Evolutionary conservation across 345 rosid species (phyloP).

Genomic region (Rubroshorea leprosula): DNA sequence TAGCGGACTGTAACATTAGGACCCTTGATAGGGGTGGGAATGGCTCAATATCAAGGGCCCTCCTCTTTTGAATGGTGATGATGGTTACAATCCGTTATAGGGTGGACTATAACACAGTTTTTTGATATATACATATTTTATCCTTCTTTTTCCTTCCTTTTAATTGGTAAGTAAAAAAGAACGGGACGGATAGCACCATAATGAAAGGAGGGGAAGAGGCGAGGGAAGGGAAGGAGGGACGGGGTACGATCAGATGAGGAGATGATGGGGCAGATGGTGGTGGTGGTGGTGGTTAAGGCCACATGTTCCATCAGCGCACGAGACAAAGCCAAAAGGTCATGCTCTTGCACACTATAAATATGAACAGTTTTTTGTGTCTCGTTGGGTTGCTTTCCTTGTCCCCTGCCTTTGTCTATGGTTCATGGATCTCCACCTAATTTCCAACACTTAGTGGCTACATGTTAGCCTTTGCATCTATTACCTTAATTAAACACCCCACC

Average conservation of each 20-base stretch:
- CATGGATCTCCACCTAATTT: constrained; percentile 28
- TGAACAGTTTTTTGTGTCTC: constrained; percentile 43
- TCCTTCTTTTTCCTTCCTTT: too few relatives aligned
- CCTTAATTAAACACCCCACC: neutral
- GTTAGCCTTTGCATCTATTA: constrained; percentile 27
- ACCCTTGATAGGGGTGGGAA: too few relatives aligned
- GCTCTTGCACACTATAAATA: constrained; percentile 15
- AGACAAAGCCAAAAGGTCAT: constrained; percentile 29
- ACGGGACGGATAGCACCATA: too few relatives aligned
- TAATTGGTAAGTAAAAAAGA: too few relatives aligned
- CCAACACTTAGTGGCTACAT: constrained; percentile 29
- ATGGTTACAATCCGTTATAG: too few relatives aligned
- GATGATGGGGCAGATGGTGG: constrained; percentile 20
- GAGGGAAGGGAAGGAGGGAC: constrained; percentile 4
- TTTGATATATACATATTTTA: too few relatives aligned
- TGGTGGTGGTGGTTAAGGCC: constrained; percentile 35
- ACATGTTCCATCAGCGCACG: constrained; percentile 48
- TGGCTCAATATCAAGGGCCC: too few relatives aligned
- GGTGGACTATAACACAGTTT: too few relatives aligned
- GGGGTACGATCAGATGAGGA: constrained; percentile 8
- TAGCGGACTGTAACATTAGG: too few relatives aligned
- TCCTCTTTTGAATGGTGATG: too few relatives aligned
- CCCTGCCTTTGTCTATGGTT: constrained; percentile 27
- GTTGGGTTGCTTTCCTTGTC: constrained; percentile 37
- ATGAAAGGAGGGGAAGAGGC: neutral